These are phyloP conservation scores for Ophiosphaerella korrae DNA, from an alignment of 2,329 filamentous ascomycete species.

Conservation along the genomic window DNA sequence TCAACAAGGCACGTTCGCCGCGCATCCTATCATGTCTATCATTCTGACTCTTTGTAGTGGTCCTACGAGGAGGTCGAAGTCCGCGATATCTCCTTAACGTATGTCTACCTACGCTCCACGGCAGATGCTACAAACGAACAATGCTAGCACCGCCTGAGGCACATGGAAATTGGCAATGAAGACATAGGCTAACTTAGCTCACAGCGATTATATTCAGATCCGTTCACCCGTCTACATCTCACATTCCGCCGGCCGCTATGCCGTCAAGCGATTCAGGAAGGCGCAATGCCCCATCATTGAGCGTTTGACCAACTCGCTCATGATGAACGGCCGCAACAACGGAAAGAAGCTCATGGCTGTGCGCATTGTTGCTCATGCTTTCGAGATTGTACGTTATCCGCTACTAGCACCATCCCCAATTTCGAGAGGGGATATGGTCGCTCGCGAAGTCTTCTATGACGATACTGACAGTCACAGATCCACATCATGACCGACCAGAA, in stretches of 20 bases:
- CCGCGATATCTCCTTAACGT: conserved; percentile 99
- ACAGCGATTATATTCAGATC: conserved; percentile 99
- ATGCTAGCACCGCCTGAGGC: conserved; percentile 18
- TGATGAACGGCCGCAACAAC: conserved; percentile 99
- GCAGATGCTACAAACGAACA: conserved; percentile 12
- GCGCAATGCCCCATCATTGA: conserved; percentile 99
- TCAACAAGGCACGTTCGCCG: conserved; percentile 70
- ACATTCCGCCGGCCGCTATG: conserved; percentile 98
- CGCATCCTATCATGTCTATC: conserved; percentile 5
- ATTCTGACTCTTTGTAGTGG: conserved; percentile 58
- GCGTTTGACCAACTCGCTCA: conserved; percentile 99
- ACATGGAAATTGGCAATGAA: conserved; percentile 20
- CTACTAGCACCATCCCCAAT: not conserved
- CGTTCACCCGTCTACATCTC: conserved; percentile 98
- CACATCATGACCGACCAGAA: conserved; percentile 99
- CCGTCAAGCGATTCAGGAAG: conserved; percentile 99
- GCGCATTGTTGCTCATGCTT: conserved; percentile 97
- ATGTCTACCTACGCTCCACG: conserved; percentile 54
- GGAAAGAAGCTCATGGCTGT: conserved; percentile 99
- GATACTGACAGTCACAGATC: conserved; percentile 65
- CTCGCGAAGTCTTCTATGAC: not conserved
- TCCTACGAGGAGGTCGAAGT: conserved; percentile 99
- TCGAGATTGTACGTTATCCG: conserved; percentile 87
- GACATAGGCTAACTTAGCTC: conserved; percentile 42
- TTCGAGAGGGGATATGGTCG: not conserved